These are phyloP conservation scores for Diplodia corticola DNA, from an alignment of 2,329 filamentous ascomycete species.

Conservation along the genomic window DNA sequence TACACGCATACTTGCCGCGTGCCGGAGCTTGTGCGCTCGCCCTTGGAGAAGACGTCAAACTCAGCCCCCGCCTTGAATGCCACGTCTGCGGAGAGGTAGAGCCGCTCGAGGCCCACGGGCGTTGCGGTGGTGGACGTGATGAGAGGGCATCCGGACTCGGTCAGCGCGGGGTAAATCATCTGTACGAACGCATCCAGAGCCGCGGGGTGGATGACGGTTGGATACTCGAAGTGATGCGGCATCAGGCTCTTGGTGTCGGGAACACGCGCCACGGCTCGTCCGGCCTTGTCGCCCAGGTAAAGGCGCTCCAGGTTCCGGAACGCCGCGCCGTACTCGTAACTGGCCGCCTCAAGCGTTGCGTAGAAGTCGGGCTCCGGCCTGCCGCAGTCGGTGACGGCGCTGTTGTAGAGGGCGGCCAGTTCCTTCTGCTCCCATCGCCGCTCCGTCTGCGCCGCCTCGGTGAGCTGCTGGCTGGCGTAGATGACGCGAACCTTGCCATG, in stretches of 20 bases:
- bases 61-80: neutral
- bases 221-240: conserved; percentile 10
- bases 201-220: conserved; percentile 28
- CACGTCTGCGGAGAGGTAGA: neutral
- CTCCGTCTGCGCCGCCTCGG: neutral
- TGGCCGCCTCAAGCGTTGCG: conserved; percentile 26
- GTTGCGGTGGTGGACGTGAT: neutral
- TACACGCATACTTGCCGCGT: neutral
- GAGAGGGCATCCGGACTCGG: neutral
- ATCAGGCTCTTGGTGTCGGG: neutral
- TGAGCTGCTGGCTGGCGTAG: neutral
- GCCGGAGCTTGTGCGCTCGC: neutral
- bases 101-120: neutral
- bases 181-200: conserved; percentile 28
- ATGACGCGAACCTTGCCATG: neutral
- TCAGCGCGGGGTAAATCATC: conserved; percentile 22
- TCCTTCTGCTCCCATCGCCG: neutral
- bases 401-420: neutral
- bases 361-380: conserved; percentile 23
- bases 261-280: conserved; percentile 25
- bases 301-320: conserved; percentile 25
- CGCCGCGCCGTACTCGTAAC: conserved; percentile 24
- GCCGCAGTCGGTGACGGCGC: neutral
- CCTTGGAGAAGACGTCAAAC: neutral
- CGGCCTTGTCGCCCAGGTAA: conserved; percentile 21